Percentiles rank a stretch among this genome's conserved stretches.
Conservation (phyloP, 192 early-diverging fungal genomes). For the Glomus cerebriforme region DNA sequence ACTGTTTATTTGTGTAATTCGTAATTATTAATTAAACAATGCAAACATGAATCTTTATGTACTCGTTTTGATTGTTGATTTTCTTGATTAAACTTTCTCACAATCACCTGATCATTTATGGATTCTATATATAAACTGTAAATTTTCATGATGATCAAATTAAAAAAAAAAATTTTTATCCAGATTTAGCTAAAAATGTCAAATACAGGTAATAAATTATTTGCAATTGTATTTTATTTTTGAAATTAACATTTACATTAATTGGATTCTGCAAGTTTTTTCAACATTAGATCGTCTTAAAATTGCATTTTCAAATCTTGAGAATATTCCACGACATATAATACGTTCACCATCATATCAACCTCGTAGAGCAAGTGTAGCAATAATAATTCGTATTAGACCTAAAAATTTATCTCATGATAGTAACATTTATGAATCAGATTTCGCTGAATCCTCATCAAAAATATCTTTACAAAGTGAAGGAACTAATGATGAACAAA, state of each 20-base stretch:
- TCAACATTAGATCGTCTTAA: constrained; percentile 8
- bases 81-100: too few species aligned
- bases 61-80: too few species aligned
- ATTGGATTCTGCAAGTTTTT: background rate
- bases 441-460: background rate
- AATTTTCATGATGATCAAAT: too few species aligned
- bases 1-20: too few species aligned
- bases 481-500: background rate
- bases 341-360: constrained; percentile 38
- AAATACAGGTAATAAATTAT: background rate
- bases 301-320: constrained; percentile 22
- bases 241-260: background rate
- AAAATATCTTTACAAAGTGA: background rate
- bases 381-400: constrained; percentile 47
- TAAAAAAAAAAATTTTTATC: background rate
- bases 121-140: too few species aligned
- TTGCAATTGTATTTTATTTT: background rate
- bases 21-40: too few species aligned
- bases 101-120: too few species aligned
- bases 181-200: background rate
- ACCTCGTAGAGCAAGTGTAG: constrained; percentile 44
- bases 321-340: constrained; percentile 36
- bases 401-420: constrained; percentile 13
- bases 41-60: too few species aligned
- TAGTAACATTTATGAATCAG: background rate